Base-by-base conservation (phyloP, 2,329 filamentous ascomycete species). In the Monilinia vaccinii-corymbosi region DNA sequence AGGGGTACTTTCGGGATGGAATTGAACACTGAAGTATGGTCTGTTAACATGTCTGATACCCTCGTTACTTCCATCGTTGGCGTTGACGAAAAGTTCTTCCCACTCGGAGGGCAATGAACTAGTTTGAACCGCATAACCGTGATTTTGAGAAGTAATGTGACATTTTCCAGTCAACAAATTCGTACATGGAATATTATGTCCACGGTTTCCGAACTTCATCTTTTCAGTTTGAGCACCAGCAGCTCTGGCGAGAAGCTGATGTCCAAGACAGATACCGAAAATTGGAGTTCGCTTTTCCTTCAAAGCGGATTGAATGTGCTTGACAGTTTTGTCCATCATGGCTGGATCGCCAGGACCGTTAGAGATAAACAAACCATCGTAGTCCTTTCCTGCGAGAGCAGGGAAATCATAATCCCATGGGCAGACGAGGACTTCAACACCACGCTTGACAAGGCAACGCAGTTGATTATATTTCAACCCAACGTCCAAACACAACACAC, bases 181-280 rank as follows among this genome's bases (percentile, higher is more conserved):
- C 13, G 93, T 97, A 80, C 92, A 97, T 48, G 94, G 94, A 71
- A 99, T 97, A 77, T 99, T 99, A 80, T 96, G 91, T 47, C 93
- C 94, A 71, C 94, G 90, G 78, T 99, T 99, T 78, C 94, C 94
- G 71, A 97, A 99, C 81, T 97, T 97, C 91, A 99, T 96, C 81
- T 99, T 99, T 70, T 82, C 76, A 0, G 94, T 97, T 50, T 80
- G 80, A 50, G 92, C 93, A 59, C 93, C 93, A 36, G 91, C 85
- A 61, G 93, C 91, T 68, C 91, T 84, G 58, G 93, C 91, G 56
- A 97, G 84, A 67, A 97, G 81, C 76, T 97, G 93, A 74, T 97
- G 93, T 60, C 93, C 93, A 68, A 97, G 77, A 78, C 93, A 97
- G 72, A 97, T 97, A 78, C 93, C 93, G 68, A 97, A 97, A 64